Base-by-base conservation (phyloP, 495 filamentous ascomycete genomes). In the Choiromyces venosus region DNA sequence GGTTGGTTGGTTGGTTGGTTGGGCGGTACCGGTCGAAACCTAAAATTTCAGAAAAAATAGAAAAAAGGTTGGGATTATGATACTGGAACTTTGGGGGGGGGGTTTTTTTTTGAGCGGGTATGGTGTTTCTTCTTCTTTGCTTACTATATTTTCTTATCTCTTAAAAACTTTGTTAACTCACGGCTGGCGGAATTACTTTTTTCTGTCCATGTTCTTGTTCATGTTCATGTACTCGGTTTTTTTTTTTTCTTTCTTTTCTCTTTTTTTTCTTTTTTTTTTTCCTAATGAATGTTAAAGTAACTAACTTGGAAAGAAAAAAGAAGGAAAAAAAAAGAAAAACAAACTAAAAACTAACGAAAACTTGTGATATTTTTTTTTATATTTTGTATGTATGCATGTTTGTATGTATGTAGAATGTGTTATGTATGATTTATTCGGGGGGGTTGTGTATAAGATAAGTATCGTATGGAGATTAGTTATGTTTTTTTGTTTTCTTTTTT, bases 211-310 rank as follows among this genome's bases (percentile, higher is more conserved):
- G n/a, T n/a, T n/a, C n/a, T n/a, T n/a, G n/a, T n/a, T n/a, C n/a
- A n/a, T n/a, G n/a, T n/a, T n/a, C n/a, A n/a, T n/a, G n/a, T n/a
- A n/a, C n/a, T n/a, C n/a, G n/a, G n/a, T n/a, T n/a, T n/a, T n/a
- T n/a, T n/a, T n/a, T n/a, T n/a, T n/a, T n/a, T n/a, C n/a, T n/a
- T n/a, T n/a, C n/a, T n/a, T n/a, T n/a, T n/a, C n/a, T 21, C 65
- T 36, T 25, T 68, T 69, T 42, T 42, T 71, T 44, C 33, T 33
- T 73, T 40, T 68, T 76, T 29, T 44, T 39, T 72, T 35, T 29
- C 35, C 29, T 69, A 72, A 46, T 10, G 67, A 40, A 37, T 29
- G 40, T 37, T 66, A 37, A 67, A 40, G 40, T 29, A 74, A 61
- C 56, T 35, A 37, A 38, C 25, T 12, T 39, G 3, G 36, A 64